phyloP scores from a whole-genome alignment of 257 asterid species.

The Datura wrightii region DNA sequence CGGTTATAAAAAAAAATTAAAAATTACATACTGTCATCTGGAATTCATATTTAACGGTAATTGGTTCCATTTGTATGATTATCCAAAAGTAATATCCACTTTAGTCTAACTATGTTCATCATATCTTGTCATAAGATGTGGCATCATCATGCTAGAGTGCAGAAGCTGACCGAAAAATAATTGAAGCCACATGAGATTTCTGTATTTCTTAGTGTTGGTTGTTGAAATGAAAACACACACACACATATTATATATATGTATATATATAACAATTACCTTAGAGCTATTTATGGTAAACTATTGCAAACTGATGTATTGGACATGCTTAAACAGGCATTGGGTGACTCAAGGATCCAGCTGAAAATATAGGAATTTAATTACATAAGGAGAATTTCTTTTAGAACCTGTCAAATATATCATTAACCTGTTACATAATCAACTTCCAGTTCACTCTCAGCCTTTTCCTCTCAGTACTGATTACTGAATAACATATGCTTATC shows the following conservation, averaged over 20 bases:
- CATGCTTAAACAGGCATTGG: background rate
- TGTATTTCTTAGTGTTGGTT: background rate
- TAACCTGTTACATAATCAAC: background rate
- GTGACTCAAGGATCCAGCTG: background rate
- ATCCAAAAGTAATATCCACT: background rate
- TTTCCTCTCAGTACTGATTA: background rate
- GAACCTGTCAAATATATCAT: background rate
- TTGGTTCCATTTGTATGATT: background rate
- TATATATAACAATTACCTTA: background rate
- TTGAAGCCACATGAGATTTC: background rate
- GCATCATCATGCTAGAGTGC: background rate
- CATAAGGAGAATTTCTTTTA: background rate
- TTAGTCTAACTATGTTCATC: background rate
- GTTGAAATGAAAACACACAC: background rate
- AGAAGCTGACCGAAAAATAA: background rate
- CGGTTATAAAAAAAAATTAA: too few relatives aligned
- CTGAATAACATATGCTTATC: background rate
- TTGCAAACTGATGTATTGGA: background rate
- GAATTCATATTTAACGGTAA: background rate
- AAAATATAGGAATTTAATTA: background rate
- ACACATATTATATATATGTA: background rate
- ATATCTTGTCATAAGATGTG: background rate
- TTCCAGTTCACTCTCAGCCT: background rate
- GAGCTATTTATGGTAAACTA: background rate
- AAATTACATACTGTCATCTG: background rate